phyloP scores from a whole-genome alignment of 768 basidiomycete species.

The Trametes sanguinea region DNA sequence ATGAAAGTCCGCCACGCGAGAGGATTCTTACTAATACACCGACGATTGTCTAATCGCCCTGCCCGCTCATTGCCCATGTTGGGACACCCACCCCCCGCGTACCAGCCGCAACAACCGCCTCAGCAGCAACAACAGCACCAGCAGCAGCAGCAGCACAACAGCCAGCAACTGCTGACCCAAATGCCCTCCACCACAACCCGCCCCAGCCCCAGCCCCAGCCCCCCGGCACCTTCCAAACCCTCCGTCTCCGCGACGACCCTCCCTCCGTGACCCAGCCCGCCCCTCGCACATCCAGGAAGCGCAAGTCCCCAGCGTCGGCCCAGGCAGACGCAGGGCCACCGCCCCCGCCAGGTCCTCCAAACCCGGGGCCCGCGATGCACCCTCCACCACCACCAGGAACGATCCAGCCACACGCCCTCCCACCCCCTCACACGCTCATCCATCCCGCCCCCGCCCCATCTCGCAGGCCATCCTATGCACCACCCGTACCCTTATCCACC shows the following conservation, averaged over 20 bases:
- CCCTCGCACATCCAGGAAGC: conserved; percentile 55
- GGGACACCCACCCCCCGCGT: conserved; percentile 34
- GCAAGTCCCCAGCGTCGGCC: conserved; percentile 62
- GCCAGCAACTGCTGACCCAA: conserved; percentile 23
- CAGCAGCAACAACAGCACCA: conserved; percentile 25
- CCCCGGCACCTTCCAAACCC: conserved; percentile 24
- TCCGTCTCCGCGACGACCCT: conserved; percentile 62
- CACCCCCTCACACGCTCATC: conserved; percentile 41
- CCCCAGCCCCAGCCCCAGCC: conserved; percentile 23
- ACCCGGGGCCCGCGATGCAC: conserved; percentile 43
- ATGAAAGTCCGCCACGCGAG: conserved; percentile 29
- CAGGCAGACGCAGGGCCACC: conserved; percentile 32
- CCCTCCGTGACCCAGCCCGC: conserved; percentile 40
- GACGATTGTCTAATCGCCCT: conserved; percentile 26
- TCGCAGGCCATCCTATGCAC: conserved; percentile 23
- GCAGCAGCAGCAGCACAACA: conserved; percentile 20
- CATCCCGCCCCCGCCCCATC: conserved; percentile 33
- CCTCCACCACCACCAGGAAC: conserved; percentile 41
- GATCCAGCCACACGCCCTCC: conserved; percentile 40
- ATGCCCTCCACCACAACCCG: conserved; percentile 22
- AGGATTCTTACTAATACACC: conserved; percentile 37
- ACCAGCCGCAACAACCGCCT: conserved; percentile 29
- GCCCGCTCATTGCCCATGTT: conserved; percentile 34
- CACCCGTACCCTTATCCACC: conserved; percentile 45
- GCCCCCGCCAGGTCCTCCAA: conserved; percentile 39